A percentile compares a stretch with the other conserved stretches of the same genome.
Evolutionary conservation across 2,329 filamentous ascomycete genomes (phyloP).

Genomic region (Aureobasidium pullulans): DNA sequence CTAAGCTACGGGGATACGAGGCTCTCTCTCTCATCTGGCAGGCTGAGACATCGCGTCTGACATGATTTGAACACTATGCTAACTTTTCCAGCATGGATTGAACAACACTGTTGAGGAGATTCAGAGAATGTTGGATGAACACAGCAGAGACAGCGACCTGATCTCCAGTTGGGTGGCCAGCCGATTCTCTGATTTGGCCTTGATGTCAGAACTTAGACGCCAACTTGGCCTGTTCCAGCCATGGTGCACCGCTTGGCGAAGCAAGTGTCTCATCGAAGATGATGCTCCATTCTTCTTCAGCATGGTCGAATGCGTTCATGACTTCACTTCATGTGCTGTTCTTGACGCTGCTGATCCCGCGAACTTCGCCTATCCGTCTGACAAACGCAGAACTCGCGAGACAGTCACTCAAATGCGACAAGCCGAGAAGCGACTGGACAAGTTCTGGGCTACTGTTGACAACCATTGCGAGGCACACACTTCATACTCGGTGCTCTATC

Average conservation of each 20-base stretch:
- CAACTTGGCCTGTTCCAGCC: slow-evolving; percentile 17
- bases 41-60: background rate
- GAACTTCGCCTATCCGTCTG: slow-evolving; percentile 42
- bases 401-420: slow-evolving; percentile 38
- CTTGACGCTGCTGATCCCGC: slow-evolving; percentile 20
- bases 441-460: slow-evolving; percentile 34
- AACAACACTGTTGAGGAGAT: slow-evolving; percentile 21
- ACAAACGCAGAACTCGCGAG: slow-evolving; percentile 40
- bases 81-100: slow-evolving; percentile 16
- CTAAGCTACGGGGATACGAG: background rate
- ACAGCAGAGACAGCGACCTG: slow-evolving; percentile 18
- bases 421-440: slow-evolving; percentile 44
- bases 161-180: slow-evolving; percentile 21
- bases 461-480: slow-evolving; percentile 7
- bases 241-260: slow-evolving; percentile 15
- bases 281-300: background rate
- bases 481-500: background rate
- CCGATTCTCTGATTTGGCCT: slow-evolving; percentile 23
- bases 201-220: slow-evolving; percentile 20
- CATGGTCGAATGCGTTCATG: background rate
- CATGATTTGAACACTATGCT: background rate
- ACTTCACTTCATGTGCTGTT: background rate
- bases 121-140: slow-evolving; percentile 24
- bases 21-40: background rate
- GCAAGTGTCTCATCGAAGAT: background rate